A percentile compares a stretch with the other conserved stretches of the same genome.
Evolutionary conservation across 2,329 filamentous ascomycete species (phyloP).

Genomic region (Chrysoporthe cubensis): DNA sequence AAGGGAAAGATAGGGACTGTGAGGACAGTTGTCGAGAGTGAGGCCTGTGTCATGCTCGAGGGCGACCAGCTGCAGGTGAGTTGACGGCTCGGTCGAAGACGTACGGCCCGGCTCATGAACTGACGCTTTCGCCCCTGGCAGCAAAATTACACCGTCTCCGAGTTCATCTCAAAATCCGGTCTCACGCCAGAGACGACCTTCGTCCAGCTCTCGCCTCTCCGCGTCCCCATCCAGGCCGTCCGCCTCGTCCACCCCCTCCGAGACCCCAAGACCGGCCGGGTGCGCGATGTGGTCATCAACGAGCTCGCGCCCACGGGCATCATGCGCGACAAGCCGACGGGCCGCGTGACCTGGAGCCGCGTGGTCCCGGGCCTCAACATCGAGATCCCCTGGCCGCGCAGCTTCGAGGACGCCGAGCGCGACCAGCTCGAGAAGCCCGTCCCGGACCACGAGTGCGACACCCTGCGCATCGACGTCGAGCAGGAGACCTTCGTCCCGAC

Average conservation of each 20-base stretch:
- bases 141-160: constrained; percentile 43
- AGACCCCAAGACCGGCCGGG: constrained; percentile 65
- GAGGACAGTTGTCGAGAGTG: constrained; percentile 54
- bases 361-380: constrained; percentile 73
- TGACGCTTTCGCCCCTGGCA: constrained; percentile 7
- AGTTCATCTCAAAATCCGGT: constrained; percentile 42
- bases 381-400: constrained; percentile 75
- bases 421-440: constrained; percentile 45
- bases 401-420: constrained; percentile 41
- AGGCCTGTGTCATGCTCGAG: constrained; percentile 64
- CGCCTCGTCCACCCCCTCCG: constrained; percentile 80
- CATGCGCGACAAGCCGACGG: constrained; percentile 53
- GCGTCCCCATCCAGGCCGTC: constrained; percentile 71
- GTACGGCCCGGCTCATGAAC: neutral
- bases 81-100: constrained; percentile 13
- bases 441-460: constrained; percentile 66
- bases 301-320: constrained; percentile 62
- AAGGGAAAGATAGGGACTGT: constrained; percentile 85
- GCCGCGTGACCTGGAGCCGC: constrained; percentile 55
- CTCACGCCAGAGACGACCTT: constrained; percentile 38
- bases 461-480: constrained; percentile 75
- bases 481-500: constrained; percentile 77
- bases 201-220: constrained; percentile 53
- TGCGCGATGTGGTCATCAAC: constrained; percentile 78
- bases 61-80: constrained; percentile 65